Base-by-base conservation (phyloP, 306 rosid genomes). In the Luffa aegyptiaca region DNA sequence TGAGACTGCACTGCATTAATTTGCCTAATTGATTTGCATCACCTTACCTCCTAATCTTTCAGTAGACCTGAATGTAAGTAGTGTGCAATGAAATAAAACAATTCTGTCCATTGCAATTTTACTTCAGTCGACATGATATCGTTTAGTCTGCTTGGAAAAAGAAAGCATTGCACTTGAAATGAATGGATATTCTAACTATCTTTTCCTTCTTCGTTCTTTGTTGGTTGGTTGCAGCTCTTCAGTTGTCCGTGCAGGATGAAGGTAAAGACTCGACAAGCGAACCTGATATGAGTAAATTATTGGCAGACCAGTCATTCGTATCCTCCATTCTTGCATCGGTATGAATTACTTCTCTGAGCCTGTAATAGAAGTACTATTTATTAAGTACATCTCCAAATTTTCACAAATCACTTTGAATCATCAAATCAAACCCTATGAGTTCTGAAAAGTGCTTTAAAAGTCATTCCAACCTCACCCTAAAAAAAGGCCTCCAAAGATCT, bases 251-350 rank as follows among this genome's bases (percentile, higher is more conserved):
- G 71, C 87, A 90, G 84, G 97, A 91, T n/a, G 62, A 86, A 62
- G 42, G 86, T 76, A 89, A 88, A 44, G 98, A 89, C 62, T 89
- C 97, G 1, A 74, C 84, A 66, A 87, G 92, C 80, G 89, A 89
- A 82, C 87, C 92, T 53, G 97, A 94, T 80, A 86, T 93, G 94
- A 89, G 92, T 75, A 96, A 89, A 84, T 82, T 96, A 82, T 86
- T 96, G 89, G 96, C 97, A 7, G 99, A 96, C 79, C 99, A 93
- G 85, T 89, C 97, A 46, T 96, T 96, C 17, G 97, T 96, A 70
- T 96, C 99, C 75, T 91, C 97, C 65, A 90, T 96, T 86, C 98
- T 96, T 35, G 90, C 96, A 75, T 89, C 99, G 58, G 99, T 96
- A 88, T 76, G 86, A 20, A 68, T 41, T 82, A 61, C 57, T 44